phyloP scores from a whole-genome alignment of 2,329 filamentous ascomycete species.

The Verticillium nubilum region DNA sequence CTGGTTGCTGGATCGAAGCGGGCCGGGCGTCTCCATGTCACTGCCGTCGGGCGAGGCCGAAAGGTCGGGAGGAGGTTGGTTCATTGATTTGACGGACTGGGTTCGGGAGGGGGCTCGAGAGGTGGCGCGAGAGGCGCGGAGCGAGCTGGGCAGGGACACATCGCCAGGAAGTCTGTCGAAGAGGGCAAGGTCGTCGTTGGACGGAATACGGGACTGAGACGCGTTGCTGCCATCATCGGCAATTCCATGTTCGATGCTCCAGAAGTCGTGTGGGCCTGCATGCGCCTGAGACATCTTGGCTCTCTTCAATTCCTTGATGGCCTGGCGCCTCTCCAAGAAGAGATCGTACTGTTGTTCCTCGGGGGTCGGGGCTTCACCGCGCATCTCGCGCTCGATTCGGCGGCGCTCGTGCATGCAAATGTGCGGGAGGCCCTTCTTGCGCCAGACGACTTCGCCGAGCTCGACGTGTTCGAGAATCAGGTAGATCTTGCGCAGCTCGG shows the following conservation, averaged over 20 bases:
- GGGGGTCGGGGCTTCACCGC: conserved; percentile 50
- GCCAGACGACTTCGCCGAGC: conserved; percentile 89
- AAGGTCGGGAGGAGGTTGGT: conserved; percentile 5
- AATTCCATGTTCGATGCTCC: conserved; percentile 79
- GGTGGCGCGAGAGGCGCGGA: conserved; percentile 30
- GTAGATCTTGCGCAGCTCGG: conserved; percentile 94
- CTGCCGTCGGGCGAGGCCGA: conserved; percentile 28
- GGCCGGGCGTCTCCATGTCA: conserved; percentile 48
- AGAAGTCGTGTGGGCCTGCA: conserved; percentile 57
- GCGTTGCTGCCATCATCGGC: conserved; percentile 42
- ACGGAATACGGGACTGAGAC: conserved; percentile 38
- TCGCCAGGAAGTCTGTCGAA: conserved; percentile 21
- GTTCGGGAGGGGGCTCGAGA: conserved; percentile 43
- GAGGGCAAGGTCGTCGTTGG: conserved; percentile 31
- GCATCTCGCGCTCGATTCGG: conserved; percentile 68
- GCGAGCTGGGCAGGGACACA: conserved; percentile 31
- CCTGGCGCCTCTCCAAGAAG: conserved; percentile 53
- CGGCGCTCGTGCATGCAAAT: conserved; percentile 79
- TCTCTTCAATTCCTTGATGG: conserved; percentile 51
- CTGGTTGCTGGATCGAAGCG: conserved; percentile 42
- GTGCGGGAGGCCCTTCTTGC: conserved; percentile 78
- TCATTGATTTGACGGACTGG: conserved; percentile 38
- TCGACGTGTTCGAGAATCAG: conserved; percentile 95
- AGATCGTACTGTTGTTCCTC: conserved; percentile 58
- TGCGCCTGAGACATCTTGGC: conserved; percentile 46